phyloP scores from a whole-genome alignment of 371 early-diverging fungal species.

The Mucor plumbeus region DNA sequence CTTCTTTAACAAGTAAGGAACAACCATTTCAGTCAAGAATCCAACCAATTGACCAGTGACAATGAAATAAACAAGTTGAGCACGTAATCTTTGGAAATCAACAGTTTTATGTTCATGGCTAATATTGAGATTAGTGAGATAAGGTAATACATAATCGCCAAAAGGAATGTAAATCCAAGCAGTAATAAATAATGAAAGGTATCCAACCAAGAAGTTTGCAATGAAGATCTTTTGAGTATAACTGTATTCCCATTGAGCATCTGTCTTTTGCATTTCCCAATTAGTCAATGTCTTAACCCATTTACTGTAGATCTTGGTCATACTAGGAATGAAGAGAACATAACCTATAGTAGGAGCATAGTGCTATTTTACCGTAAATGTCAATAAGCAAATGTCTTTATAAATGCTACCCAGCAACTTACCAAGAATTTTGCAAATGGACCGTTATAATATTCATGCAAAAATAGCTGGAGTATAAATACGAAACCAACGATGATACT shows the following conservation, averaged over 20 bases:
- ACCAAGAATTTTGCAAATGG: slow-evolving; percentile 61
- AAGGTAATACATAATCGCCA: slow-evolving; percentile 56
- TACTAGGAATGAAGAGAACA: slow-evolving; percentile 74
- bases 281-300: slow-evolving; percentile 71
- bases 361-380: slow-evolving; percentile 40
- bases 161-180: slow-evolving; percentile 89
- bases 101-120: slow-evolving; percentile 55
- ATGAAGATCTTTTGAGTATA: slow-evolving; percentile 85
- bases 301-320: slow-evolving; percentile 69
- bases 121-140: slow-evolving; percentile 45
- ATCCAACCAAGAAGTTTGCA: slow-evolving; percentile 81
- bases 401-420: not conserved
- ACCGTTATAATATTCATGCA: slow-evolving; percentile 84
- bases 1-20: slow-evolving; percentile 68
- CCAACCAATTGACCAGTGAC: slow-evolving; percentile 84
- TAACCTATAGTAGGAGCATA: slow-evolving; percentile 79
- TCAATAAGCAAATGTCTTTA: not conserved
- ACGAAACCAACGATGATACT: slow-evolving; percentile 69
- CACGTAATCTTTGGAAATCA: slow-evolving; percentile 67
- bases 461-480: slow-evolving; percentile 77
- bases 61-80: slow-evolving; percentile 77
- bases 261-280: slow-evolving; percentile 85
- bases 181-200: slow-evolving; percentile 83
- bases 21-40: slow-evolving; percentile 72
- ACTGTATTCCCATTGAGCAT: slow-evolving; percentile 70